Base-by-base conservation (phyloP, 2,329 filamentous ascomycete species). In the Venturiaceae sp. region DNA sequence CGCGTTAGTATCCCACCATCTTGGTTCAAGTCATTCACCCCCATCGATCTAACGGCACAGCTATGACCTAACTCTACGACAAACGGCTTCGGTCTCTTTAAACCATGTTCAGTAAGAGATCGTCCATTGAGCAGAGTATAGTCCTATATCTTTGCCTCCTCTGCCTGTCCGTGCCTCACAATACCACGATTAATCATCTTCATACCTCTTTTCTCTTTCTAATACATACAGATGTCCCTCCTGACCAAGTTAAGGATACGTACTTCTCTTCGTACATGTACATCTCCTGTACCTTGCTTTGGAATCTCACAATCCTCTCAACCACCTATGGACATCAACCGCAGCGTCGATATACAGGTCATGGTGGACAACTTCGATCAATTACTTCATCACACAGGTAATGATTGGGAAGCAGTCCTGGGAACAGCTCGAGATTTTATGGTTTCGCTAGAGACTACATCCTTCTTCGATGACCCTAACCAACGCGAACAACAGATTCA, bases 401-500 rank as follows among this genome's bases (percentile, higher is more conserved):
- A 14, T 36, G 52, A 37, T 13, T 53, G 52, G 52, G 32, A 53
- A 33, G 32, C 52, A 36, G 19, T 53, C 32, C 1, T 53, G 14
- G 32, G 14, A 34, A 28, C 36, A 13, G 30, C 57, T 11, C 34
- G 52, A 55, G 14, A 23, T 6, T 19, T 58, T 21, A 57, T 44
- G 21, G n/a, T 4, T 33, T 39, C 57, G n/a, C 19, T 58, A 9
- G 47, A 54, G 32, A 33, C 5, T 19, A 32, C 3, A 19, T 37
- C 33, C 19, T 54, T 58, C 26, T 53, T 58, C 19, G 34, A 33
- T 9, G 23, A 41, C 11, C n/a, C 19, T 23, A 26, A 34, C 16
- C 55, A 13, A 26, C 32, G 32, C 39, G 57, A 50, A n/a, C 34
- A 56, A 13, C 73, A 75, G 62, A 63, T 71, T 13, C 73, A 70